Evolutionary conservation across 306 rosid species (phyloP).

Genomic region (Pyrus pyrifolia): DNA sequence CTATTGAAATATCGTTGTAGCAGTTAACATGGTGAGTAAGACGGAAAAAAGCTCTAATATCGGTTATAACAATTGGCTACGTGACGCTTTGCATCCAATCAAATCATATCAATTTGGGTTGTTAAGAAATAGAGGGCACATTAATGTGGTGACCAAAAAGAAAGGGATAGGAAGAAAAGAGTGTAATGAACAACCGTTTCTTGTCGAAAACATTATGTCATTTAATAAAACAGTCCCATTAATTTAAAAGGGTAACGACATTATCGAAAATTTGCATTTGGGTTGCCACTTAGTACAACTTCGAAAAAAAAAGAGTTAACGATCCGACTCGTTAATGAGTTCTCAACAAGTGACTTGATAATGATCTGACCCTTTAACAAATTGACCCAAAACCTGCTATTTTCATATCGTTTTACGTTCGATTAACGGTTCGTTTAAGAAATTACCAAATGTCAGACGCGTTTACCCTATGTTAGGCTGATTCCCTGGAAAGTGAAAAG

Average conservation of each 20-base stretch:
- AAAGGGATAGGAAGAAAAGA: background rate
- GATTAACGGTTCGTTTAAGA: no score
- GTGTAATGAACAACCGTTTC: background rate
- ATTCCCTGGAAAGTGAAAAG: no score
- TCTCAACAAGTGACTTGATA: no score
- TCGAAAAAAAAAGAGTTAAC: no score
- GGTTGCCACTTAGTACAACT: background rate
- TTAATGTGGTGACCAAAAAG: conserved; percentile 14
- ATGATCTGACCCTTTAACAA: no score
- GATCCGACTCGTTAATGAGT: no score
- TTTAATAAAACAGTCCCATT: background rate
- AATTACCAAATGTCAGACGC: no score
- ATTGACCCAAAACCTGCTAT: no score
- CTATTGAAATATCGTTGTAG: no score
- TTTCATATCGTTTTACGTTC: no score
- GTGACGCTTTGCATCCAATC: conserved; percentile 34
- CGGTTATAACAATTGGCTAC: background rate
- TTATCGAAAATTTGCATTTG: background rate
- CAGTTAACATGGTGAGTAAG: no score
- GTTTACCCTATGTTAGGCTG: no score
- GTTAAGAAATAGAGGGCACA: conserved; percentile 19
- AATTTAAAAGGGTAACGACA: background rate
- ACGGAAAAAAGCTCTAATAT: background rate
- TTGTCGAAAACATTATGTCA: conserved; percentile 1
- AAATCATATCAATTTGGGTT: conserved; percentile 20